Base-by-base conservation (phyloP, 768 basidiomycete species). In the Royoungia palumana region DNA sequence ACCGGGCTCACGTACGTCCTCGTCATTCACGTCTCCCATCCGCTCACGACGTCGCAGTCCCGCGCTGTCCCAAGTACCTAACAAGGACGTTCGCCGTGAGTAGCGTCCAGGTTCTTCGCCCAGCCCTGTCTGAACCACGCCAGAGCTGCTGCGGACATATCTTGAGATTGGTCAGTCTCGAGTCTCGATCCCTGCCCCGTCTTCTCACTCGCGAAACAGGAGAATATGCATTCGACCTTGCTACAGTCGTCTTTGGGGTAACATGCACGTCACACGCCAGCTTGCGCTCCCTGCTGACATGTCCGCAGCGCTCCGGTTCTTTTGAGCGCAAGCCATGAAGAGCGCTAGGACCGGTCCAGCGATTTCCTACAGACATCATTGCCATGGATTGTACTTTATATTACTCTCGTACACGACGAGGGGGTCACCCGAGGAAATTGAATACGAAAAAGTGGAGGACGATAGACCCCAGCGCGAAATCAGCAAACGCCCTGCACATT, bases 401-500 rank as follows among this genome's bases (percentile, higher is more conserved):
- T 43, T 45, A 47, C 14, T 36, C 43, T 28, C 20, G 41, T 41
- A 28, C 13, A 20, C 22, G 35, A 19, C 7, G 5, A 11, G 24
- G 32, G 16, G 30, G 48, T 71, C 68, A 98, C 67, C 95, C 96
- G 13, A 99, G 78, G 79, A 96, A 98, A 72, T 97, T 97, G 79
- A 85, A 97, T 51, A 96, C 94, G 67, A 98, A 99, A 75, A 97
- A 94, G 70, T 99, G 96, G 28, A 99, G 76, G 34, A 98, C 83
- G 54, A 98, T 85, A 3, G 92, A 94, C n/a, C 94, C 94, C 38
- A 94, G 68, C 22, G 88, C 89, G 63, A 97, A 99, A 63, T 99
- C 96, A 38, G 90, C 94, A 62, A 99, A 99, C 17, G 96, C 96
- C 62, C 96, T 99, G 64, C 16, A 40, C 24, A 30, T 43, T 39